Percentiles rank a stretch among this genome's conserved stretches.
Evolutionary conservation across 805 yeast species (phyloP).

Genomic region (Grigorovia yakushimaensis): DNA sequence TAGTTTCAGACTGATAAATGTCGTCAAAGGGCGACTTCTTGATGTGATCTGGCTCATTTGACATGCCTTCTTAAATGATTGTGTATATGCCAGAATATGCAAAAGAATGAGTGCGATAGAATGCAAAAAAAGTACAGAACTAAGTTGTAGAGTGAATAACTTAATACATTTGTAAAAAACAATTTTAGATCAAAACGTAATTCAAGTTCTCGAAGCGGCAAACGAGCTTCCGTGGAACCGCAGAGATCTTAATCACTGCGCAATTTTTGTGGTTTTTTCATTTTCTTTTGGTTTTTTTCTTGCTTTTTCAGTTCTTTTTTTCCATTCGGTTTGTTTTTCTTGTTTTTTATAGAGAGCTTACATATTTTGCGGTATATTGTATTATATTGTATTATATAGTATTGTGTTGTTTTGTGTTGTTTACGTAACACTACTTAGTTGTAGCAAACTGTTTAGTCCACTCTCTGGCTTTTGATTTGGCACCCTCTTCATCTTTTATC

Average conservation of each 20-base stretch:
- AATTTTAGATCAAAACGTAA: background rate
- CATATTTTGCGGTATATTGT: background rate
- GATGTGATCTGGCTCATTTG: background rate
- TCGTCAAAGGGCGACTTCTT: conserved; percentile 26
- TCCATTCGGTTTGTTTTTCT: background rate
- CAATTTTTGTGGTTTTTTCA: background rate
- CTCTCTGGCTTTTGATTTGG: conserved; percentile 63
- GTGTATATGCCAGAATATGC: background rate
- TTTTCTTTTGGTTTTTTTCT: background rate
- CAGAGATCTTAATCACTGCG: background rate
- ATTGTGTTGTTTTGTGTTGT: no score
- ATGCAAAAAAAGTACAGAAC: no score
- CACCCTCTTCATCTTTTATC: conserved; percentile 75
- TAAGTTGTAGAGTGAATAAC: no score
- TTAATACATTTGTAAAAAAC: background rate
- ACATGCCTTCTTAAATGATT: background rate
- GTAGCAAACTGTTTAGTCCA: conserved; percentile 34
- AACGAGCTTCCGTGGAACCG: background rate
- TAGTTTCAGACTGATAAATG: conserved; percentile 16
- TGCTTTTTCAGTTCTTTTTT: background rate
- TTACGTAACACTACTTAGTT: conserved; percentile 1
- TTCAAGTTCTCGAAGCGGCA: background rate
- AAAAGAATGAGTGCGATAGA: no score
- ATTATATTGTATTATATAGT: no score
- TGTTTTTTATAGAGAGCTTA: background rate